Evolutionary conservation across 2,329 filamentous ascomycete species (phyloP), one percentile per base, ranked within the genome.

Genomic region (Herpotrichia juniperi): DNA sequence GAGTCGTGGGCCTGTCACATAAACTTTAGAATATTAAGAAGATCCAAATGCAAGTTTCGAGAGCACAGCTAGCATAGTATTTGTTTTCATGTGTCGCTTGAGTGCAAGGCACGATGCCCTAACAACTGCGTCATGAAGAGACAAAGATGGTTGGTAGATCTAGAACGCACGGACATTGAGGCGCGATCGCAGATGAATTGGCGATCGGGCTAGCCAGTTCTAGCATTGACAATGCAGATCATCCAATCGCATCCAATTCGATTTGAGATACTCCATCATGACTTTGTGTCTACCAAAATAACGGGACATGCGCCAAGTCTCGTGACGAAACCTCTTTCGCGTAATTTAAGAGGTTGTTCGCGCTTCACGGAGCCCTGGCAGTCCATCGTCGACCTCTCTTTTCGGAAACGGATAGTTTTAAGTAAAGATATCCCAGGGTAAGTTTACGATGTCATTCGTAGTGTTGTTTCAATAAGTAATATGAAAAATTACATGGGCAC

Each of bases 61-160:
- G 24, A 10, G 14, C 26, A 44, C 6, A 37, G 17, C 37, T 40
- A 14, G 39, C 12, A 24, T 39, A 55, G 40, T 53, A 57, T 62
- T 59, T 65, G 49, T 56, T 53, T 51, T 39, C 39, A 49, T 46
- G 50, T 49, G 35, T 46, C 51, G 57, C 42, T 12, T 16, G 2
- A 4, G 12, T 50, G 17, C 8, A 32, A 48, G 55, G 51, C 45
- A 40, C 46, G 39, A 51, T 46, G 53, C 32, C 42, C 43, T 47
- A 64, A 61, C 32, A 53, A 61, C 57, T 69, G 67, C 68, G 68
- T 71, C 67, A 71, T 69, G 62, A 66, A 55, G 47, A 45, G 54
- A 58, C 59, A 45, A 62, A 68, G 50, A 54, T 40, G 58, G 64
- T 57, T 67, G 65, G 54, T 53, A 56, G 57, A 64, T 58, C 50